These are phyloP conservation scores for Bryum argenteum DNA, from an alignment of 225 moss, liverwort and hornwort species.

Conservation along the genomic window DNA sequence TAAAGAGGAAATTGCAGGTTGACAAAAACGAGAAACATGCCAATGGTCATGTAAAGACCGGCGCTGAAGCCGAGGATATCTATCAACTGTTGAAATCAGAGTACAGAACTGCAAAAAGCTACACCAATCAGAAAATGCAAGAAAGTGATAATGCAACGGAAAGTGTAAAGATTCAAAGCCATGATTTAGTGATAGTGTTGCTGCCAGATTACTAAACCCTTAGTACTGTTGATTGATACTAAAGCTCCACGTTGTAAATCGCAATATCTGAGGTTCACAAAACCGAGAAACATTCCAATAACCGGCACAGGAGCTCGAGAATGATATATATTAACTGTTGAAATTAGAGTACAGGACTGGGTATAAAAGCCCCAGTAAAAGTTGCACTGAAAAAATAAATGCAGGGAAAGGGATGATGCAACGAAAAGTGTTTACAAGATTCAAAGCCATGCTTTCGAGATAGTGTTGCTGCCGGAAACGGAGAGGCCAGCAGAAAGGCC, in stretches of 20 bases:
- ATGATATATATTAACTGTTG: slow-evolving; percentile 10
- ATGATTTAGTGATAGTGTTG: slow-evolving; percentile 21
- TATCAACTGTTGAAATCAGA: slow-evolving; percentile 26
- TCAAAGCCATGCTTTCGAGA: slow-evolving; percentile 45
- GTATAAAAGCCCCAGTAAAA: slow-evolving; percentile 2
- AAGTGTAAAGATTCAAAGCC: slow-evolving; percentile 33
- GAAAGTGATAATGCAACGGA: slow-evolving; percentile 5
- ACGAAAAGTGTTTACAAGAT: slow-evolving; percentile 15
- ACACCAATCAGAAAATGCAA: slow-evolving; percentile 36
- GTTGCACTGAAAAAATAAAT: slow-evolving; percentile 29
- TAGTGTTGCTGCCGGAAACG: slow-evolving; percentile 30
- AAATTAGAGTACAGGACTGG: slow-evolving; percentile 40
- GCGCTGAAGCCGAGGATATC: not conserved
- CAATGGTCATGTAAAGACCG: not conserved
- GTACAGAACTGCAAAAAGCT: slow-evolving; percentile 30
- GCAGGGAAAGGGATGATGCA: slow-evolving; percentile 13
- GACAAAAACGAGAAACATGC: too few relatives aligned
- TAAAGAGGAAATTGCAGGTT: too few relatives aligned
- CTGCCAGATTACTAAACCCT: too few relatives aligned
- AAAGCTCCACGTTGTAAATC: too few relatives aligned
- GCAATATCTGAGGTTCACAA: too few relatives aligned
- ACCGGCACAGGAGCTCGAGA: not conserved
- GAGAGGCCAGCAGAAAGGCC: slow-evolving; percentile 83
- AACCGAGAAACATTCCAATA: not conserved
- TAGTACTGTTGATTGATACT: too few relatives aligned